Percentiles rank a stretch among this genome's conserved stretches.
These are phyloP conservation scores for Argentina anserina DNA, from an alignment of 306 rosid species.

Conservation along the genomic window DNA sequence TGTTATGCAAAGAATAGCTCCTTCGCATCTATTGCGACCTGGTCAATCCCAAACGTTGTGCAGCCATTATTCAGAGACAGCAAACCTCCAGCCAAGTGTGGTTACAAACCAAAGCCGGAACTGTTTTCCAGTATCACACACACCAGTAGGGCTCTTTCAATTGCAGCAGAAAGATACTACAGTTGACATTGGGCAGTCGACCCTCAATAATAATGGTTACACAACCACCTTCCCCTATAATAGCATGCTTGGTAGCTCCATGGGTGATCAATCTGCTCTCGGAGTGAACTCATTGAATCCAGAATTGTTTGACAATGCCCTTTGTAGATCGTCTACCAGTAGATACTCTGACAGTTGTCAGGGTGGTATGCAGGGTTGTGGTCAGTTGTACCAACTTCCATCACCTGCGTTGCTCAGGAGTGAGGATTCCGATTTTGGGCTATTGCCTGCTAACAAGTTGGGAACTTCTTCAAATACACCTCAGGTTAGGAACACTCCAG, in stretches of 20 bases:
- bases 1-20: conserved; percentile 9
- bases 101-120: no score
- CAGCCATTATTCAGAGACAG: no score
- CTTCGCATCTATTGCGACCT: conserved; percentile 37
- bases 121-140: no score
- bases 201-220: conserved; percentile 25
- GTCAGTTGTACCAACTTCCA: conserved; percentile 46
- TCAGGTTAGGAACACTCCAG: conserved; percentile 29
- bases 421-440: conserved; percentile 38
- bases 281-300: conserved; percentile 12
- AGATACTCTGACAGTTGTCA: conserved; percentile 36
- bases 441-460: conserved; percentile 34
- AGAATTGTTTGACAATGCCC: conserved; percentile 26
- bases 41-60: conserved; percentile 35
- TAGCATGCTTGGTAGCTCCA: conserved; percentile 18
- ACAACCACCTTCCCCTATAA: conserved; percentile 33
- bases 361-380: conserved; percentile 38
- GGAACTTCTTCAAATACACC: conserved; percentile 32
- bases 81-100: no score
- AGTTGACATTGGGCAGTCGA: conserved; percentile 39
- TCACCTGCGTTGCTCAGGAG: conserved; percentile 41
- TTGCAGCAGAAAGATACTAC: no score
- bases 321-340: conserved; percentile 46
- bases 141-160: no score
- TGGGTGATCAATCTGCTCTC: conserved; percentile 41